A percentile compares a stretch with the other conserved stretches of the same genome.
These are phyloP conservation scores for Phytopythium delawarense DNA, from an alignment of 352 stramenopile species.

Conservation along the genomic window DNA sequence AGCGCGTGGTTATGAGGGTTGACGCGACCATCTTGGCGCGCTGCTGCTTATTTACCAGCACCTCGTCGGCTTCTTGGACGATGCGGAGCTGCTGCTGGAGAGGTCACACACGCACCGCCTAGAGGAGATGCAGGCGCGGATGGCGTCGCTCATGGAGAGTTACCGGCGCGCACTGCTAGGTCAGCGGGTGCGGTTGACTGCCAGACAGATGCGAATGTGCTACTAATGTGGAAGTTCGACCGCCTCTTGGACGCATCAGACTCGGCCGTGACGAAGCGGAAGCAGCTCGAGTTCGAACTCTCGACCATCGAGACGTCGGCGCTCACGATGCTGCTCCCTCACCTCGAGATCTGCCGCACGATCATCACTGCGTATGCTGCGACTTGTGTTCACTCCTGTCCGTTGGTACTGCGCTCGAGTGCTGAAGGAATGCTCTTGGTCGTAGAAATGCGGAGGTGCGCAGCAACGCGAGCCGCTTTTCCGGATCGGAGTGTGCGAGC, in stretches of 20 bases:
- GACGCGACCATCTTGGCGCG: not conserved
- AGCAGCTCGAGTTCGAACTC: conserved; percentile 38
- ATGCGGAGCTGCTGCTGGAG: conserved; percentile 30
- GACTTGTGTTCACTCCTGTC: not conserved
- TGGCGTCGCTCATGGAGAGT: conserved; percentile 22
- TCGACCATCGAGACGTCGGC: conserved; percentile 42
- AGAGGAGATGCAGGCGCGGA: conserved; percentile 21
- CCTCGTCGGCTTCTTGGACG: conserved; percentile 27
- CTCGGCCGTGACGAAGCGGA: conserved; percentile 20
- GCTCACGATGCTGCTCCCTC: conserved; percentile 39
- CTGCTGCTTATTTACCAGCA: conserved; percentile 11
- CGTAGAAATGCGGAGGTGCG: conserved; percentile 41
- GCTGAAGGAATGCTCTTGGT: not conserved
- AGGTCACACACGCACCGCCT: conserved; percentile 31
- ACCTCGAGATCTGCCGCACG: conserved; percentile 52
- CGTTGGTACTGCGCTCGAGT: not conserved
- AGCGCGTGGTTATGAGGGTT: not conserved
- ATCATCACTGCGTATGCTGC: conserved; percentile 46
- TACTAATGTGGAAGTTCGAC: not conserved
- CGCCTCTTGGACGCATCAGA: conserved; percentile 13
- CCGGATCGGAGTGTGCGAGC: conserved; percentile 15
- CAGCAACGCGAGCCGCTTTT: conserved; percentile 14
- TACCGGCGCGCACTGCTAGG: conserved; percentile 31
- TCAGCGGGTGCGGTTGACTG: conserved; percentile 4
- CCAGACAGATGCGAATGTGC: not conserved